Evolutionary conservation across 176 grass and related monocot species (phyloP).

Genomic region (Triticum monococcum): DNA sequence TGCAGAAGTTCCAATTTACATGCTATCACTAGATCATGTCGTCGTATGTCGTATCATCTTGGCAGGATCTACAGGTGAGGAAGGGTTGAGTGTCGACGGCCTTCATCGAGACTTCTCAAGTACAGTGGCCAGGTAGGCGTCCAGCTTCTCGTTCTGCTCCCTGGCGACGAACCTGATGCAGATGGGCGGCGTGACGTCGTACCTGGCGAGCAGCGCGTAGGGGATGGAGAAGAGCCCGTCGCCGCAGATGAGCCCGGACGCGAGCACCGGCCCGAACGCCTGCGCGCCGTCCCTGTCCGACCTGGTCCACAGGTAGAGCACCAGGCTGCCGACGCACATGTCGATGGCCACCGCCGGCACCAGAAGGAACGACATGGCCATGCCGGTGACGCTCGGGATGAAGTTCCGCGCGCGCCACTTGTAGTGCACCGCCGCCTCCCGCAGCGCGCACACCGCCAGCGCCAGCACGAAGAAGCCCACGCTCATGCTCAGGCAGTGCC

Average conservation of each 20-base stretch:
- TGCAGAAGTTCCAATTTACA: neutral
- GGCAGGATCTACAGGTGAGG: slow-evolving; percentile 24
- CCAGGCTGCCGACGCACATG: slow-evolving; percentile 64
- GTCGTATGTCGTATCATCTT: neutral
- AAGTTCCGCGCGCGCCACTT: slow-evolving; percentile 36
- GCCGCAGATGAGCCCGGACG: slow-evolving; percentile 68
- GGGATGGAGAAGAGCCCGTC: slow-evolving; percentile 72
- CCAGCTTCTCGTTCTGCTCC: slow-evolving; percentile 46
- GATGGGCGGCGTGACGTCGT: slow-evolving; percentile 53
- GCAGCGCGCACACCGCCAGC: slow-evolving; percentile 31
- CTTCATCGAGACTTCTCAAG: neutral
- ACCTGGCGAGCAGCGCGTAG: slow-evolving; percentile 55
- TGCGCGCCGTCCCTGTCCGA: slow-evolving; percentile 33
- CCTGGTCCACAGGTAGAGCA: slow-evolving; percentile 48
- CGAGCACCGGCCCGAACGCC: slow-evolving; percentile 53
- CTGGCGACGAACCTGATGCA: slow-evolving; percentile 64
- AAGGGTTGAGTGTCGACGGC: neutral
- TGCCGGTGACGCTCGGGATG: slow-evolving; percentile 58
- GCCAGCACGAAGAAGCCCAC: slow-evolving; percentile 41
- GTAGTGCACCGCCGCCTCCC: slow-evolving; percentile 43
- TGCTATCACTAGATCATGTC: slow-evolving; percentile 23
- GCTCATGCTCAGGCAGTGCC: slow-evolving; percentile 55
- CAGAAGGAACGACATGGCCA: slow-evolving; percentile 67
- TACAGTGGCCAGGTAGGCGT: slow-evolving; percentile 26
- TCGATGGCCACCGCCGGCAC: slow-evolving; percentile 63